Conservation (phyloP, 768 basidiomycete species). For the Mycena galopus region DNA sequence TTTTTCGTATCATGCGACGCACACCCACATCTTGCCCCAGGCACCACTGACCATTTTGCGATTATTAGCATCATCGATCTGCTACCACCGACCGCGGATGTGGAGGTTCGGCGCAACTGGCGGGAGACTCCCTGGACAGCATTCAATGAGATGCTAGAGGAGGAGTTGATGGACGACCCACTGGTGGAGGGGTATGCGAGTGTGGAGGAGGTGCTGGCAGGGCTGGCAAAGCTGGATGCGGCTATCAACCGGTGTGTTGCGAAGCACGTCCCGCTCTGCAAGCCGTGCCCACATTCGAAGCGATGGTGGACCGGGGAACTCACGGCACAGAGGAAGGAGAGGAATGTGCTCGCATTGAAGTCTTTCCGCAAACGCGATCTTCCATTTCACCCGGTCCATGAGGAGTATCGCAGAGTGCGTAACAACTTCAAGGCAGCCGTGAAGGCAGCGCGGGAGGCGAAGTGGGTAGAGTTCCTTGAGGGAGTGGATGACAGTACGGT, state of each 20-base stretch:
- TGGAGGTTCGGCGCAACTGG: slow-evolving; percentile 1
- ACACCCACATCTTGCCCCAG: not conserved
- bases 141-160: too few species aligned
- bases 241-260: not conserved
- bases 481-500: not conserved
- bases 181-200: not conserved
- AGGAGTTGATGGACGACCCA: not conserved
- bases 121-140: not conserved
- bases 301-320: not conserved
- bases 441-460: not conserved
- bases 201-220: not conserved
- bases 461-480: not conserved
- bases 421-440: not conserved
- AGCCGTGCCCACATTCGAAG: not conserved
- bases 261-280: not conserved
- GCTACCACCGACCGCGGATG: not conserved
- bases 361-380: not conserved
- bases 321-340: not conserved
- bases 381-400: not conserved
- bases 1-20: slow-evolving; percentile 12
- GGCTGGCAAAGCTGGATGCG: not conserved
- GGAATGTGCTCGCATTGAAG: not conserved
- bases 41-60: slow-evolving; percentile 3
- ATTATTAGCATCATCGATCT: slow-evolving; percentile 5
- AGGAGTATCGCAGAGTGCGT: not conserved